Conservation (phyloP, 2,329 filamentous ascomycete species). For the Nigrospora oryzae region DNA sequence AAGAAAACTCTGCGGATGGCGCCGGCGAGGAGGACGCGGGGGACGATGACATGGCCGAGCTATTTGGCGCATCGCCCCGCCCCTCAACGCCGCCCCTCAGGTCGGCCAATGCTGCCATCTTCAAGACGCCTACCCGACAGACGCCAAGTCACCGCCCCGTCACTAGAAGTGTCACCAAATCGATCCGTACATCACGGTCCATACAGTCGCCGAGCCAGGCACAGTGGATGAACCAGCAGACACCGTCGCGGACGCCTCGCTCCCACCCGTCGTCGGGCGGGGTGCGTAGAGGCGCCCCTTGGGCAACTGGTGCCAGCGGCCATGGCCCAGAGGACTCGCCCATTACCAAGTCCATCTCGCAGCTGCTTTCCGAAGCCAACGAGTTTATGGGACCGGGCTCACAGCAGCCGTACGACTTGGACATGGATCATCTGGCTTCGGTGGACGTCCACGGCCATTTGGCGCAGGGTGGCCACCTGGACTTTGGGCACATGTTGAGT, state of each 20-base stretch:
- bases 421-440: conserved; percentile 30
- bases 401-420: conserved; percentile 30
- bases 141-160: conserved; percentile 52
- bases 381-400: conserved; percentile 31
- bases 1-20: conserved; percentile 33
- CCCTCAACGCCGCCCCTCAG: conserved; percentile 46
- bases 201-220: conserved; percentile 34
- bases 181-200: conserved; percentile 38
- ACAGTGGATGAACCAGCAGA: conserved; percentile 23
- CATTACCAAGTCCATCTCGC: conserved; percentile 37
- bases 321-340: conserved; percentile 2
- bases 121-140: conserved; percentile 57
- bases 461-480: conserved; percentile 22
- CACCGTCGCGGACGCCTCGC: conserved; percentile 35
- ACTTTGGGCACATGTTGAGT: conserved; percentile 39
- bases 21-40: conserved; percentile 21
- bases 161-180: conserved; percentile 51
- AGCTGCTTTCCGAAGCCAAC: conserved; percentile 51
- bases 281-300: conserved; percentile 34
- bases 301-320: conserved; percentile 12
- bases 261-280: conserved; percentile 21
- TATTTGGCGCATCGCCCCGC: conserved; percentile 56
- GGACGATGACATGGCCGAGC: conserved; percentile 35
- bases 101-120: conserved; percentile 33
- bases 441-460: conserved; percentile 25